Evolutionary conservation across 2,329 filamentous ascomycete genomes (phyloP), one percentile per base, ranked within the genome.

Genomic region (Tympanopsis confertula): DNA sequence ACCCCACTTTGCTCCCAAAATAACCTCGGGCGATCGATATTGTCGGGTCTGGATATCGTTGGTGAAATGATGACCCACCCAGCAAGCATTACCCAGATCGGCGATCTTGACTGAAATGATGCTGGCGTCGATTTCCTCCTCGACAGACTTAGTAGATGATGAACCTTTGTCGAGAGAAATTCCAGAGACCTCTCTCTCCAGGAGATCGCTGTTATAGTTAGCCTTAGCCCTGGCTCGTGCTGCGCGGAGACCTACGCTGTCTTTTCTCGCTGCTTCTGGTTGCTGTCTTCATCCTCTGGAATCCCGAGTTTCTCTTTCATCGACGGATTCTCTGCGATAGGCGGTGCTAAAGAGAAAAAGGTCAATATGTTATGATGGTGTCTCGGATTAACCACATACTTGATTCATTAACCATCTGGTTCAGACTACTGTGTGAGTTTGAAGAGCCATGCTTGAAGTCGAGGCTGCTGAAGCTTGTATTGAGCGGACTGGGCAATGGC

Each of bases 41-140:
- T 98, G 91, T 52, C 91, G 74, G 5, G 91, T 98, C 58, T 98
- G 91, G 51, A 98, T 98, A 57, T 98, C 91, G 56, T 98, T 95
- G 54, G 91, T 98, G 62, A 98, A 98, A 61, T 98, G 91, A 56
- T 98, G 91, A 46, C 87, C 87, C 19, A 94, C 88, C 91, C 91
- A 98, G 66, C 91, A 98, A 15, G 91, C 91, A 57, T 98, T 98
- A 42, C 91, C 91, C 39, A 98, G 68, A 66, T 98, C 91, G 30
- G 91, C 91, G 65, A 98, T 98, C 66, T 98, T 98, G 58, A 98
- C 91, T 22, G 89, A 95, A 50, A 98, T 96, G 46, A 87, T 82
- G 45, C 88, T 84, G 47, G 67, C 51, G 48, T 61, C 51, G 53
- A 66, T 55, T 41, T 62, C 63, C 45, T 85, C 73, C 47, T 78